Conservation (phyloP, 331 rosid genomes). For the Arachis monticola region DNA sequence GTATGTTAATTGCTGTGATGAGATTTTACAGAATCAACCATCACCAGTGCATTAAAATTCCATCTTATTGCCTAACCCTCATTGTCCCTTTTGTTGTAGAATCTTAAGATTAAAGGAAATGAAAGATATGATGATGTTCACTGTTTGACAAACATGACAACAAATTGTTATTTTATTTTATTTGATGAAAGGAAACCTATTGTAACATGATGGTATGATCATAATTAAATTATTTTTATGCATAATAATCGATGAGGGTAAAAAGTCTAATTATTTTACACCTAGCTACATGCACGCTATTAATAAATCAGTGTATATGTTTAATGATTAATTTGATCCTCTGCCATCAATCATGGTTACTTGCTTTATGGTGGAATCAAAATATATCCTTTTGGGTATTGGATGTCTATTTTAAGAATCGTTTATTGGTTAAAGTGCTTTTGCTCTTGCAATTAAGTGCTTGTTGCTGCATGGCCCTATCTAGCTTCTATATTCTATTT, state of each 20-base stretch:
- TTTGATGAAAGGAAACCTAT: constrained; percentile 7
- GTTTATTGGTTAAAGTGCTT: background rate
- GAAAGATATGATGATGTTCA: constrained; percentile 38
- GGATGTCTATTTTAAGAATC: constrained; percentile 8
- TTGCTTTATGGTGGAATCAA: background rate
- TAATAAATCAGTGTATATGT: background rate
- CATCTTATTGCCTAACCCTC: background rate
- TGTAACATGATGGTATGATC: background rate
- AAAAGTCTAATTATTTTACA: background rate
- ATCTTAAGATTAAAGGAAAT: constrained; percentile 42
- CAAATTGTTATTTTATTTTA: constrained; percentile 9
- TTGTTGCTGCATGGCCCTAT: background rate
- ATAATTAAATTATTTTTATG: background rate
- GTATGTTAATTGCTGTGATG: background rate
- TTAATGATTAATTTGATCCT: background rate
- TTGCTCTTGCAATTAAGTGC: no score
- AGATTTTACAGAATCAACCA: constrained; percentile 7
- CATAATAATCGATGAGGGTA: background rate
- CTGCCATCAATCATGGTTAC: background rate
- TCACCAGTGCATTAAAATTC: constrained; percentile 19
- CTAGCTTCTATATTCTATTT: background rate
- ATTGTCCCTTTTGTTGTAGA: constrained; percentile 2
- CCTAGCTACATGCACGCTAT: constrained; percentile 4
- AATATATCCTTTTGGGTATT: background rate
- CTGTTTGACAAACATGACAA: constrained; percentile 28